Base-by-base conservation (phyloP, 192 early-diverging fungal species). In the Helicostylum pulchrum region DNA sequence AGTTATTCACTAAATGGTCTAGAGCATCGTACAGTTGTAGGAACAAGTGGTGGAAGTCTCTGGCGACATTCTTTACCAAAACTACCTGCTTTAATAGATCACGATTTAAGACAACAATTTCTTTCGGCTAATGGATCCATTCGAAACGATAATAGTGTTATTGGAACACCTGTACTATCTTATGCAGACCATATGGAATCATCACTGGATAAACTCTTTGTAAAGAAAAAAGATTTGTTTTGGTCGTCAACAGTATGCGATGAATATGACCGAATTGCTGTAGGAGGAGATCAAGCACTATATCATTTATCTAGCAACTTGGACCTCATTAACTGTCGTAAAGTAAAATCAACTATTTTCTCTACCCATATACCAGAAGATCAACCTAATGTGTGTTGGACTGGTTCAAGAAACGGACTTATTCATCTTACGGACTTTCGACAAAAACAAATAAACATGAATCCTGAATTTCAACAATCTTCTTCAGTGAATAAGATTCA, bases 321-420 rank as follows among this genome's bases (percentile, higher is more conserved):
- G 19, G 57, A 44, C 1, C 57, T 20, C 43, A 36, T 42, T 12
- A 7, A 14, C 6, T 43, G 17, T n/a, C 57, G 42, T 15, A 15
- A 42, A 11, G 43, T 44, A 12, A 44, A 59, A 17, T 59, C 57
- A 3, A 36, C 36, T 45, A 36, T 59, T 4, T 59, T 59, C 39
- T 15, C 57, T 6, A 23, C 39, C 3, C 14, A 30, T 26, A 21
- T 42, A 3, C 36, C 46, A 17, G 5, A 4, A 14, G 12, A 15
- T 4, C 21, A 42, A 20, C 10, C 10, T 1, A 31, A 59, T 0
- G 2, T 12, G 12, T 43, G 42, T 6, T 59, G 57, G 57, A 21
- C 39, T 3, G 57, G 57, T 5, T 12, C 43, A 23, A 31, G 57
- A 17, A 59, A 59, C 15, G 43, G 43, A 0, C 21, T 19, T 14